A percentile compares a stretch with the other conserved stretches of the same genome.
Evolutionary conservation across 2,329 filamentous ascomycete species (phyloP).

Genomic region (Claviceps paspali): DNA sequence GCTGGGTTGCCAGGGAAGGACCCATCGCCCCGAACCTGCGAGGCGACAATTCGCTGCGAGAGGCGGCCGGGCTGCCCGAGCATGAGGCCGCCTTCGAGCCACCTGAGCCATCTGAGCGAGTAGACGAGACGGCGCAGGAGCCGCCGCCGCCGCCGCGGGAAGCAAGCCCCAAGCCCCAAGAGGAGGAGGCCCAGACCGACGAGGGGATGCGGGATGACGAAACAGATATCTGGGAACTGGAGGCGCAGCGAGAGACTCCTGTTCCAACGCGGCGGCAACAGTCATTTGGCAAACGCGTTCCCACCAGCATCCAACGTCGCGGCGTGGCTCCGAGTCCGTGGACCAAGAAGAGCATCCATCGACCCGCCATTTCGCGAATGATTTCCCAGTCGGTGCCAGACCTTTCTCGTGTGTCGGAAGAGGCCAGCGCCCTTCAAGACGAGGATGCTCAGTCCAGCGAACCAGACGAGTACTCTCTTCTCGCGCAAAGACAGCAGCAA

Average conservation of each 20-base stretch:
- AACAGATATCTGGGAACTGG: constrained; percentile 41
- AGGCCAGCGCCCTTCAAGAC: constrained; percentile 4
- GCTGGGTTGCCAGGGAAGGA: constrained; percentile 25
- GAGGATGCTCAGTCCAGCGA: constrained; percentile 10
- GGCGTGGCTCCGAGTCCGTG: constrained; percentile 24
- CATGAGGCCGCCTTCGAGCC: background rate
- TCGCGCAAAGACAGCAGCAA: constrained; percentile 20
- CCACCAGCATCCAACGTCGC: constrained; percentile 10
- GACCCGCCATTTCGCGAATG: constrained; percentile 1
- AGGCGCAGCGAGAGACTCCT: constrained; percentile 34
- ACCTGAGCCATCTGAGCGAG: too few relatives aligned
- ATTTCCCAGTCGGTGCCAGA: constrained; percentile 8
- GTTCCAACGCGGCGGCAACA: constrained; percentile 13
- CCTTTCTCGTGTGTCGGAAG: constrained; percentile 4
- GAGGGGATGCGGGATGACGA: constrained; percentile 21
- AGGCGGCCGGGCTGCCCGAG: constrained; percentile 10
- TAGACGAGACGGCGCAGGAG: too few relatives aligned
- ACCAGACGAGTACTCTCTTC: constrained; percentile 29
- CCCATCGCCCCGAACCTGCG: constrained; percentile 21
- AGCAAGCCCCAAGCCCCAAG: background rate
- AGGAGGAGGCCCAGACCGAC: constrained; percentile 5
- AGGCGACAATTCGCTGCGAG: constrained; percentile 19
- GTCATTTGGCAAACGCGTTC: constrained; percentile 14
- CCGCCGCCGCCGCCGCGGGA: constrained; percentile 4
- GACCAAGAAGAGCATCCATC: constrained; percentile 14